phyloP scores from a whole-genome alignment of 495 filamentous ascomycete genomes.

The Aspergillus heteromorphus region DNA sequence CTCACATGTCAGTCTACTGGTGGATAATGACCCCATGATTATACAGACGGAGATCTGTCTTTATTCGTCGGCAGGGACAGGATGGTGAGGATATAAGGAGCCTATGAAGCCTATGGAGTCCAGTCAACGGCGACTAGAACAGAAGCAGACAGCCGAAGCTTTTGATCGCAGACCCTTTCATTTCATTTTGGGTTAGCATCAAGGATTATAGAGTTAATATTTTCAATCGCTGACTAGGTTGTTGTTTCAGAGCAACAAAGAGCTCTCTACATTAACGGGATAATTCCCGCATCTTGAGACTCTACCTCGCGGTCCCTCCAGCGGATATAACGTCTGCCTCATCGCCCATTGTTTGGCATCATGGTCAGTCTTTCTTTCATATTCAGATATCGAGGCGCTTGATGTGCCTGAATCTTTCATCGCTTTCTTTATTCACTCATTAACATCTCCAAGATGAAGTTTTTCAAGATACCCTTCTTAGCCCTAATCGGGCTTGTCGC shows the following conservation, averaged over 20 bases:
- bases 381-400: neutral
- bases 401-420: neutral
- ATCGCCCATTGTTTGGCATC: neutral
- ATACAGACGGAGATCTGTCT: neutral
- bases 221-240: neutral
- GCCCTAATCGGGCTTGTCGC: neutral
- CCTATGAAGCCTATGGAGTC: neutral
- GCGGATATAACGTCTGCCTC: too few species aligned
- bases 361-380: neutral
- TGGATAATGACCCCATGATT: conserved; percentile 2
- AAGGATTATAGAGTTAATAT: neutral
- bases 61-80: neutral
- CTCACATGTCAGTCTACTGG: neutral
- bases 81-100: neutral
- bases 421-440: neutral
- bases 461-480: neutral
- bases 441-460: neutral
- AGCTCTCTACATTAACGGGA: neutral
- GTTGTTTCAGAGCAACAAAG: neutral
- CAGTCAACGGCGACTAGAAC: neutral
- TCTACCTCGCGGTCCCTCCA: too few species aligned
- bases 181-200: neutral
- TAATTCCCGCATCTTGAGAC: too few species aligned
- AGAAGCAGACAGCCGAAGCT: neutral
- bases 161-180: neutral